Evolutionary conservation across 1,284 basidiomycete genomes (phyloP).

Genomic region (Sanguinoderma infundibulare): DNA sequence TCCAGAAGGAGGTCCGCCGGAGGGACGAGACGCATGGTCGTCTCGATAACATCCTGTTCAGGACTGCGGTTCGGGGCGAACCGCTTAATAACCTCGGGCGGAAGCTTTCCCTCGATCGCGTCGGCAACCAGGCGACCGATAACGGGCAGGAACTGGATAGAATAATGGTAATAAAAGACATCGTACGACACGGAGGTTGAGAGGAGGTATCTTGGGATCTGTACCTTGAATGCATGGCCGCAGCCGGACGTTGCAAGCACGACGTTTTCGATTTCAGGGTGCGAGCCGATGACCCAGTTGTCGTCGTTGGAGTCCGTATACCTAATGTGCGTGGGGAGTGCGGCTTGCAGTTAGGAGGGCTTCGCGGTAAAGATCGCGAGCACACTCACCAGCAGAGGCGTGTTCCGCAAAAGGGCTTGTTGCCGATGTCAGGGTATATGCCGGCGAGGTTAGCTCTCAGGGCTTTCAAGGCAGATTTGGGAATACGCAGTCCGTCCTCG

Average conservation of each 20-base stretch:
- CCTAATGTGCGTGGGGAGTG: conserved; percentile 42
- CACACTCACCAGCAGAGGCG: conserved; percentile 80
- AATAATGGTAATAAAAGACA: background rate
- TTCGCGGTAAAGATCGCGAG: background rate
- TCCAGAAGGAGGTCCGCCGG: conserved; percentile 47
- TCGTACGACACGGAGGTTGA: background rate
- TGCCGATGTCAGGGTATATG: conserved; percentile 75
- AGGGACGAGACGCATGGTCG: conserved; percentile 26
- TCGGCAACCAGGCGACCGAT: conserved; percentile 80
- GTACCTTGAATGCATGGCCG: conserved; percentile 84
- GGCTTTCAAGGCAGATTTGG: conserved; percentile 50
- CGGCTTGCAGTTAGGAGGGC: background rate
- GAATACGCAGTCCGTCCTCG: conserved; percentile 63
- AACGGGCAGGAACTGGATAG: conserved; percentile 76
- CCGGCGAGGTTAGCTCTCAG: conserved; percentile 57
- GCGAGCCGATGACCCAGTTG: conserved; percentile 79
- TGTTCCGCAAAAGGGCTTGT: conserved; percentile 68
- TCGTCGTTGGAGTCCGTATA: conserved; percentile 80
- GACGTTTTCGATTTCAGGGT: conserved; percentile 60
- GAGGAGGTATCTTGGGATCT: too few species aligned
- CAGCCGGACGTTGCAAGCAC: conserved; percentile 79
- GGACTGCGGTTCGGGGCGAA: conserved; percentile 54
- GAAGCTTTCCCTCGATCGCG: conserved; percentile 67
- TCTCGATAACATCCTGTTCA: conserved; percentile 38
- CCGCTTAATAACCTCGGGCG: conserved; percentile 51